Conservation (phyloP, 805 yeast genomes). For the Hanseniaspora nectarophila region DNA sequence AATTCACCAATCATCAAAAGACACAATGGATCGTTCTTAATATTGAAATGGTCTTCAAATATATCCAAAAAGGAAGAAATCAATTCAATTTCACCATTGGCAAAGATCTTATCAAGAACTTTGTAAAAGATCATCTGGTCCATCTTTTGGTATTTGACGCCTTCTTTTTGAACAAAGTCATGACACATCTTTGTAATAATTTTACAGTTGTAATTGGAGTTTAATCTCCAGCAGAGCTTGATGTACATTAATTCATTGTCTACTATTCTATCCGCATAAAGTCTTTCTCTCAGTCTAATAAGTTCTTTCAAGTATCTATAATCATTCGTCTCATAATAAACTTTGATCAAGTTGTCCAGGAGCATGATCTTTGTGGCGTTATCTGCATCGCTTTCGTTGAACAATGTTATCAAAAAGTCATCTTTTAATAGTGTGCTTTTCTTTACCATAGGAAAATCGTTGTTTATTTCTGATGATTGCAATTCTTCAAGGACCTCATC, state of each 20-base stretch:
- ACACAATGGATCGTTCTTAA: neutral
- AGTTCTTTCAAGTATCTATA: constrained; percentile 5
- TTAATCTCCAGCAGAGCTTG: constrained; percentile 1
- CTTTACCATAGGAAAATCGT: neutral
- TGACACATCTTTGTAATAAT: neutral
- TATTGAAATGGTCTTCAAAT: neutral
- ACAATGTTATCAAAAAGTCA: neutral
- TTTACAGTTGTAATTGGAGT: constrained; percentile 1
- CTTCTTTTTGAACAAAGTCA: neutral
- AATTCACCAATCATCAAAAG: neutral
- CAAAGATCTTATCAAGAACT: neutral
- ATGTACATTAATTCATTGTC: neutral
- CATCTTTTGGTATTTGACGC: constrained; percentile 1
- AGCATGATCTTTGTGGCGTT: neutral
- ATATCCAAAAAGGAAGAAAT: neutral
- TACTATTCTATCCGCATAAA: neutral
- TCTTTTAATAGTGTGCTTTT: neutral
- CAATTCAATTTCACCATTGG: neutral
- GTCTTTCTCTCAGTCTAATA: constrained; percentile 3
- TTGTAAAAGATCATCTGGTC: neutral
- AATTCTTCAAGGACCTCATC: neutral
- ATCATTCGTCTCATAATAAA: constrained; percentile 1
- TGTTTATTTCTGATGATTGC: neutral
- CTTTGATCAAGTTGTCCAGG: constrained; percentile 4
- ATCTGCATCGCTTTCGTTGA: neutral